Conservation (phyloP, 257 asterid genomes). For the Hygrophila difformis region DNA sequence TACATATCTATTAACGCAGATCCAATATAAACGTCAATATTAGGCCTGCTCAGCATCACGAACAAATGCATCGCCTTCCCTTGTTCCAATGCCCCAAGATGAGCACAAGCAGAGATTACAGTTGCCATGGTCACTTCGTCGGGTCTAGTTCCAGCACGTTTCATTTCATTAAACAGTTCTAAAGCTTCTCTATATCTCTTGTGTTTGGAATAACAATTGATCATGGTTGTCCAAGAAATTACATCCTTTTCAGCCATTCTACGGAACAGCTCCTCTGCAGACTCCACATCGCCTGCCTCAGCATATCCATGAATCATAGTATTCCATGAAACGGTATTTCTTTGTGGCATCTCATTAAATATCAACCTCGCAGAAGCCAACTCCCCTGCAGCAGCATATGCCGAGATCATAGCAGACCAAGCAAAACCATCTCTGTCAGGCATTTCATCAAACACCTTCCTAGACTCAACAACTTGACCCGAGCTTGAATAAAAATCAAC, state of each 20-base stretch:
- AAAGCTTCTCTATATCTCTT: constrained; percentile 43
- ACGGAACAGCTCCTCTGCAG: constrained; percentile 50
- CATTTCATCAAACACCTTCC: constrained; percentile 62
- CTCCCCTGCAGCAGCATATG: constrained; percentile 45
- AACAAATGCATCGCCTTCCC: constrained; percentile 64
- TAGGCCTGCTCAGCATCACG: constrained; percentile 24
- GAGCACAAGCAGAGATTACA: constrained; percentile 80
- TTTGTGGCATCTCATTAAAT: constrained; percentile 58
- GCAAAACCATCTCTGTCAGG: constrained; percentile 49
- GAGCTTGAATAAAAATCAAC: constrained; percentile 58
- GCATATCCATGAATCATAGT: constrained; percentile 59
- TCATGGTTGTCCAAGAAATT: constrained; percentile 93
- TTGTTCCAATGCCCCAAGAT: constrained; percentile 58
- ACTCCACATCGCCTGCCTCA: constrained; percentile 52
- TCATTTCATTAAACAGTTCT: constrained; percentile 54
- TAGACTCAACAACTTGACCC: constrained; percentile 33
- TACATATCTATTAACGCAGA: constrained; percentile 82
- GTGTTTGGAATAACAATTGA: constrained; percentile 51
- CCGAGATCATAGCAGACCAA: constrained; percentile 65
- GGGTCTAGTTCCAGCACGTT: constrained; percentile 34
- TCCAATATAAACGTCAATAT: constrained; percentile 55
- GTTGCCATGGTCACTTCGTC: constrained; percentile 79
- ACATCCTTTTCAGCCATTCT: constrained; percentile 50
- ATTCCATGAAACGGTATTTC: constrained; percentile 54
- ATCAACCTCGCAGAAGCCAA: constrained; percentile 42